phyloP scores from a whole-genome alignment of 495 filamentous ascomycete genomes.

The Aspergillus diversus region DNA sequence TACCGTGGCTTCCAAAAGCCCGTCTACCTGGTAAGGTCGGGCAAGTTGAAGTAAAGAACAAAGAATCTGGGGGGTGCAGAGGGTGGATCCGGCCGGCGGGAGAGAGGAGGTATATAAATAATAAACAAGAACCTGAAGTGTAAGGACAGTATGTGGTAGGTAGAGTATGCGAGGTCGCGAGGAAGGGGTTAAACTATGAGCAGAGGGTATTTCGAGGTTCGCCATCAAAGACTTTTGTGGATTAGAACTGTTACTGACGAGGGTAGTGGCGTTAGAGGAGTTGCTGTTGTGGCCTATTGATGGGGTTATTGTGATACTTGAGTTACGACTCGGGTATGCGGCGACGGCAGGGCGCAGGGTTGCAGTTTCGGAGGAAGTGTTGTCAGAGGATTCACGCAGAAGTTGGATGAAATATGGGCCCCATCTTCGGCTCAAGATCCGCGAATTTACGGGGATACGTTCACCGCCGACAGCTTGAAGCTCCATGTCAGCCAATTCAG shows the following conservation, averaged over 20 bases:
- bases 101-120: constrained; percentile 92
- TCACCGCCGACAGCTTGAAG: constrained; percentile 88
- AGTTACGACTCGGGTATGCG: constrained; percentile 64
- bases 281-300: constrained; percentile 62
- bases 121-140: constrained; percentile 83
- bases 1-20: constrained; percentile 86
- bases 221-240: constrained; percentile 51
- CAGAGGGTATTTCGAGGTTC: constrained; percentile 48
- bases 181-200: constrained; percentile 63
- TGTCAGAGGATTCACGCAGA: constrained; percentile 70
- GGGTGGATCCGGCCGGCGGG: constrained; percentile 69
- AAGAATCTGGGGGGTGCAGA: constrained; percentile 94
- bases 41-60: constrained; percentile 94
- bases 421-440: constrained; percentile 85
- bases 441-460: constrained; percentile 89
- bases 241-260: constrained; percentile 52
- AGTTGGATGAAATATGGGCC: constrained; percentile 93
- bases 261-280: constrained; percentile 62
- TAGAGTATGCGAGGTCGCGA: constrained; percentile 84
- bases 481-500: constrained; percentile 96
- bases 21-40: constrained; percentile 89
- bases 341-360: constrained; percentile 53
- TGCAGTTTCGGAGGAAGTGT: constrained; percentile 48
- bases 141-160: constrained; percentile 88
- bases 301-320: constrained; percentile 83